These are phyloP conservation scores for Trichosporon sp. DNA, from an alignment of 1,284 basidiomycete genomes.

Conservation along the genomic window DNA sequence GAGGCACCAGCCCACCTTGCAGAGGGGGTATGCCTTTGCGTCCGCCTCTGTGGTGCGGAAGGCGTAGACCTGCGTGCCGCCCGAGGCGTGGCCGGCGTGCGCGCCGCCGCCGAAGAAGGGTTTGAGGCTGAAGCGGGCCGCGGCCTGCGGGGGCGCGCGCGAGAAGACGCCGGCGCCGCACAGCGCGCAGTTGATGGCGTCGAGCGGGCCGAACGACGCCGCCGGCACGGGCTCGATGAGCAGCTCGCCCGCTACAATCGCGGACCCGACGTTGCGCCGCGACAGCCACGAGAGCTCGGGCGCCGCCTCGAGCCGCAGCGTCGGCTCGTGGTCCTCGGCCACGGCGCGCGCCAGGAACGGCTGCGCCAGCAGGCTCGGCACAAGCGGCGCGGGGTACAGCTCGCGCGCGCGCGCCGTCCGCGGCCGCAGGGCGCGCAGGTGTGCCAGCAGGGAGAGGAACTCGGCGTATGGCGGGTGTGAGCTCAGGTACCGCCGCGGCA, in stretches of 20 bases:
- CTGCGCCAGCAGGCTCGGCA: conserved; percentile 67
- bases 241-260: conserved; percentile 82
- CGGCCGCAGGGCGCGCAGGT: conserved; percentile 70
- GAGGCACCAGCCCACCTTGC: conserved; percentile 57
- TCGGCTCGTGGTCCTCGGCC: conserved; percentile 89
- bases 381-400: conserved; percentile 56
- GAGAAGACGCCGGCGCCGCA: conserved; percentile 58
- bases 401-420: conserved; percentile 24
- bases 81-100: conserved; percentile 16
- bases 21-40: conserved; percentile 62
- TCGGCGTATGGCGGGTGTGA: conserved; percentile 78
- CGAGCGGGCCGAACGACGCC: conserved; percentile 27
- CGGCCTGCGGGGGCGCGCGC: conserved; percentile 1
- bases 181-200: conserved; percentile 59
- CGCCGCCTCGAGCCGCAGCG: conserved; percentile 85
- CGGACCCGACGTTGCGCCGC: conserved; percentile 74
- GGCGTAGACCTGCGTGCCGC: conserved; percentile 36
- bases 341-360: conserved; percentile 79
- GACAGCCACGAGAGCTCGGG: conserved; percentile 91
- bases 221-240: conserved; percentile 74
- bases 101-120: conserved; percentile 33
- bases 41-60: conserved; percentile 48
- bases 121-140: conserved; percentile 46
- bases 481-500: conserved; percentile 55
- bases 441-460: conserved; percentile 73